Conservation (phyloP, 1,284 basidiomycete species). For the Peniophora sp. region DNA sequence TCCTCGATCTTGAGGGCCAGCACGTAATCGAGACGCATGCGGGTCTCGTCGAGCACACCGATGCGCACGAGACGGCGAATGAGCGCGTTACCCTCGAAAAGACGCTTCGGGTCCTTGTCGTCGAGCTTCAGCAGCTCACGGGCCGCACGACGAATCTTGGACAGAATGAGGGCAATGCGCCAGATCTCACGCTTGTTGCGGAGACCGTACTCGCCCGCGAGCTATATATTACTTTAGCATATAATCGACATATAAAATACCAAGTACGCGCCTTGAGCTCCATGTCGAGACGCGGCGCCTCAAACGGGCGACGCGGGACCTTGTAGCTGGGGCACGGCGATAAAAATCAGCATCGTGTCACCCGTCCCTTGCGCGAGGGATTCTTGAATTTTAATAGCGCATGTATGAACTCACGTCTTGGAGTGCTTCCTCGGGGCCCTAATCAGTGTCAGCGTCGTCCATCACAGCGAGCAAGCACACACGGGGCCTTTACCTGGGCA, state of each 20-base stretch:
- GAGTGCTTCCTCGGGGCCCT: conserved; percentile 84
- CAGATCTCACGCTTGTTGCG: conserved; percentile 99
- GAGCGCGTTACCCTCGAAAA: conserved; percentile 99
- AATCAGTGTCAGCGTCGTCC: conserved; percentile 24
- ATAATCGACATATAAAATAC: not conserved
- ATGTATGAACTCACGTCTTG: conserved; percentile 70
- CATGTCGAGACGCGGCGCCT: conserved; percentile 96
- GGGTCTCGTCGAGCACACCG: conserved; percentile 97
- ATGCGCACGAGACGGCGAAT: conserved; percentile 99
- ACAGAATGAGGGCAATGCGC: conserved; percentile 96
- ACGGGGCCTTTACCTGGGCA: conserved; percentile 64
- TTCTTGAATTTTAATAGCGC: conserved; percentile 44
- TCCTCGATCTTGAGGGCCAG: conserved; percentile 98
- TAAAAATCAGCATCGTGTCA: conserved; percentile 44
- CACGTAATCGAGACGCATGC: conserved; percentile 99
- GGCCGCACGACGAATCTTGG: conserved; percentile 99
- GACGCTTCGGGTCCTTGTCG: conserved; percentile 98
- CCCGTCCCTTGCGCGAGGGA: conserved; percentile 55
- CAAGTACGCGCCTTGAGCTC: conserved; percentile 81
- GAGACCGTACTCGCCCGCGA: conserved; percentile 99
- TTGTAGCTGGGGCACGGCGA: conserved; percentile 81
- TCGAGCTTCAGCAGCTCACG: conserved; percentile 99
- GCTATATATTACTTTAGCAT: conserved; percentile 37
- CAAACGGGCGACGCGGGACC: conserved; percentile 97
- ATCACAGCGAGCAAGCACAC: conserved; percentile 11